Evolutionary conservation across 345 rosid species (phyloP).

Genomic region (Gossypium stocksii): DNA sequence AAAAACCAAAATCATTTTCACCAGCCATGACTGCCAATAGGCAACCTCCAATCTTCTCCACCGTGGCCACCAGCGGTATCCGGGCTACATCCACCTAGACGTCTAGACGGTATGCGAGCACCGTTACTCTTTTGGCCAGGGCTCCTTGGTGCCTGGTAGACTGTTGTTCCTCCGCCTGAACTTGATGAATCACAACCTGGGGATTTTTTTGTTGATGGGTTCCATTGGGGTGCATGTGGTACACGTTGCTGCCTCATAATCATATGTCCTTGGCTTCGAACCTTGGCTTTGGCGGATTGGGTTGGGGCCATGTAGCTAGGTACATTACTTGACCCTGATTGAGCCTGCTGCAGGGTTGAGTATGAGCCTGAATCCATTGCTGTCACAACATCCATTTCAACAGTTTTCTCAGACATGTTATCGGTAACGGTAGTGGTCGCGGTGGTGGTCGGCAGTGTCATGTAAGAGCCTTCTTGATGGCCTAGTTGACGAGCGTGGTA

Average conservation of each 20-base stretch:
- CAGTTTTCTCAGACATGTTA: slow-evolving; percentile 74
- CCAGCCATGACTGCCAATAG: slow-evolving; percentile 42
- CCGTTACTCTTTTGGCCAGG: slow-evolving; percentile 47
- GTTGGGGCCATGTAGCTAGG: slow-evolving; percentile 95
- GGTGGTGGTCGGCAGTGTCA: slow-evolving; percentile 42
- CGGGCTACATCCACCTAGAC: slow-evolving; percentile 34
- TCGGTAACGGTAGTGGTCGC: slow-evolving; percentile 46
- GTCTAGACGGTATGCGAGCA: slow-evolving; percentile 21
- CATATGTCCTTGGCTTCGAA: slow-evolving; percentile 36
- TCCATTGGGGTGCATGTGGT: slow-evolving; percentile 57
- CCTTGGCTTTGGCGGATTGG: slow-evolving; percentile 85
- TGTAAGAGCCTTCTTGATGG: slow-evolving; percentile 44
- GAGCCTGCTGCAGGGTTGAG: slow-evolving; percentile 32
- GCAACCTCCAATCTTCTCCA: slow-evolving; percentile 44
- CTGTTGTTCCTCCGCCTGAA: slow-evolving; percentile 45
- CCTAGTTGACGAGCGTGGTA: slow-evolving; percentile 38
- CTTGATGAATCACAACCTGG: slow-evolving; percentile 69
- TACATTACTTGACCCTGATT: slow-evolving; percentile 27
- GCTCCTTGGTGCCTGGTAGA: slow-evolving; percentile 51
- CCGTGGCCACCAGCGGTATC: slow-evolving; percentile 25
- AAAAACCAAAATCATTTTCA: slow-evolving; percentile 41
- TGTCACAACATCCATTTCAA: slow-evolving; percentile 58
- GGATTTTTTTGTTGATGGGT: slow-evolving; percentile 59
- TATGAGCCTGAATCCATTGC: slow-evolving; percentile 35
- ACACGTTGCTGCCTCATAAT: slow-evolving; percentile 44